Percentiles rank a stretch among this genome's conserved stretches.
phyloP scores from a whole-genome alignment of 129 eudicot species.

The Glebionis coronaria region DNA sequence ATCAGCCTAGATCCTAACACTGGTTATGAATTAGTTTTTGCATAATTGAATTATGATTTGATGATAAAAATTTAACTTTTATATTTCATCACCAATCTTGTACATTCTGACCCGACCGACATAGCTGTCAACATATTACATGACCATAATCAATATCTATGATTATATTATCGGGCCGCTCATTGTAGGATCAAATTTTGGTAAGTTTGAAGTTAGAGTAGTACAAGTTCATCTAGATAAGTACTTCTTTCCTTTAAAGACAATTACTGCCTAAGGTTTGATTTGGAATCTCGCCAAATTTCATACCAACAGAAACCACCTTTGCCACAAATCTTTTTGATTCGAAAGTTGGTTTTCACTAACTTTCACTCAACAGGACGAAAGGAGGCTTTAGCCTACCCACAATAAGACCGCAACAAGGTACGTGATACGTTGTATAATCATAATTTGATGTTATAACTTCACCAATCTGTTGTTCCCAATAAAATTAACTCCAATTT shows the following conservation, averaged over 20 bases:
- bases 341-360: neutral
- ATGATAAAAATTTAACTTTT: neutral
- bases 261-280: neutral
- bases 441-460: neutral
- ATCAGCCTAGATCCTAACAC: too few species aligned
- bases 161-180: neutral
- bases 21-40: neutral
- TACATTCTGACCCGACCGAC: neutral
- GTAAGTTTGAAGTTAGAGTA: neutral
- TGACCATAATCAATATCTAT: neutral
- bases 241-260: neutral
- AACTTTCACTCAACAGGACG: neutral
- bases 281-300: neutral
- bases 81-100: neutral
- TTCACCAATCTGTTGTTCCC: too few species aligned
- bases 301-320: neutral
- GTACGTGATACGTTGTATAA: neutral
- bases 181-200: neutral
- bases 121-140: neutral
- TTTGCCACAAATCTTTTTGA: neutral
- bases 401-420: neutral
- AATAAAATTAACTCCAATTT: too few species aligned
- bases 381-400: neutral
- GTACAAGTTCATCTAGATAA: neutral
- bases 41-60: conserved; percentile 25